phyloP scores from a whole-genome alignment of 2,329 filamentous ascomycete species.

The Plenodomus tracheiphilus region DNA sequence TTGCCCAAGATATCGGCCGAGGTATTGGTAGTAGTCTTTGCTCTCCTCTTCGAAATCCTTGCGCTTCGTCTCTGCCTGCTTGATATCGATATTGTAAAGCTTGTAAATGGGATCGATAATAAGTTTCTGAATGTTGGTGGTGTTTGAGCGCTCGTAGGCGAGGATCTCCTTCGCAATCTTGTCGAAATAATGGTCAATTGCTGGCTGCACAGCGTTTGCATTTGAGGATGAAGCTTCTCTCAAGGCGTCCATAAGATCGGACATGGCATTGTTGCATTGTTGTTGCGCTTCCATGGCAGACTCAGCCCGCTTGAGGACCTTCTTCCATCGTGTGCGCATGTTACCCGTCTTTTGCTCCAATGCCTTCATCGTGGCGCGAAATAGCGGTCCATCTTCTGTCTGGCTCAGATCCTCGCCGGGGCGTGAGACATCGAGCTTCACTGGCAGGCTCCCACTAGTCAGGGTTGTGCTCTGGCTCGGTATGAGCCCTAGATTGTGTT shows the following conservation, averaged over 20 bases:
- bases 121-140: constrained; percentile 80
- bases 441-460: constrained; percentile 40
- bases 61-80: constrained; percentile 94
- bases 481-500: constrained; percentile 50
- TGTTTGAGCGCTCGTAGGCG: constrained; percentile 82
- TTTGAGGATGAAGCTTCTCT: constrained; percentile 88
- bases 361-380: constrained; percentile 94
- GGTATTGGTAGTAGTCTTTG: constrained; percentile 96
- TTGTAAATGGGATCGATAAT: constrained; percentile 94
- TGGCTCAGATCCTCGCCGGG: constrained; percentile 79
- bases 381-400: constrained; percentile 90
- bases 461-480: constrained; percentile 46
- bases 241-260: constrained; percentile 80
- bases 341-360: constrained; percentile 95
- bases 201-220: constrained; percentile 94
- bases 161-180: constrained; percentile 93
- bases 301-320: constrained; percentile 92
- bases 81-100: constrained; percentile 94
- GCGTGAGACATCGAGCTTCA: constrained; percentile 88
- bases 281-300: constrained; percentile 78
- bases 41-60: constrained; percentile 98
- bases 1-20: constrained; percentile 93
- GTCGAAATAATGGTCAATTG: constrained; percentile 96
- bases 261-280: constrained; percentile 83
- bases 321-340: constrained; percentile 94